phyloP scores from a whole-genome alignment of 345 rosid genomes.

The Citrus inodora region DNA sequence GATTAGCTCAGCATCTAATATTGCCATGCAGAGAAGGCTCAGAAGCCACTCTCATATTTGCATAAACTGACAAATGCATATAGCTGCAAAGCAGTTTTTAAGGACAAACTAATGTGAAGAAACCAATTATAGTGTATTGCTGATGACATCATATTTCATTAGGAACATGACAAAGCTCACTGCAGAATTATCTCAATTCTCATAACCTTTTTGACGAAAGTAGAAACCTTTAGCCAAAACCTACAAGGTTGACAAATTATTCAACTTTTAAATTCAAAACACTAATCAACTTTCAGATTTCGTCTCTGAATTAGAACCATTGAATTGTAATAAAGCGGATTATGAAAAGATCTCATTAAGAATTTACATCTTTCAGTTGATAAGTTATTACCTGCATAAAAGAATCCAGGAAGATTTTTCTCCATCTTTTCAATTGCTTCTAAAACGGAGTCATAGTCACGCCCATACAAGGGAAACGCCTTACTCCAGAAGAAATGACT shows the following conservation, averaged over 20 bases:
- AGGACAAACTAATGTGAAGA: not conserved
- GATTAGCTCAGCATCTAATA: not conserved
- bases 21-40: not conserved
- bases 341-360: not conserved
- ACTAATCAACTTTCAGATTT: not conserved
- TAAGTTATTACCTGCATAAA: slow-evolving; percentile 75
- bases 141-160: not conserved
- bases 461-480: slow-evolving; percentile 80
- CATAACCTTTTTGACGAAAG: not conserved
- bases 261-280: not conserved
- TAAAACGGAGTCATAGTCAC: slow-evolving; percentile 56
- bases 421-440: slow-evolving; percentile 79
- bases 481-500: slow-evolving; percentile 91
- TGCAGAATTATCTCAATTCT: not conserved
- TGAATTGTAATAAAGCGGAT: not conserved
- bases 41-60: not conserved
- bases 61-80: not conserved
- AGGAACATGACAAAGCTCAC: not conserved
- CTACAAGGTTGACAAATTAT: not conserved
- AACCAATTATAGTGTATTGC: not conserved
- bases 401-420: slow-evolving; percentile 83
- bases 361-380: not conserved
- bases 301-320: not conserved
- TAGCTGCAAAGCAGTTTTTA: not conserved
- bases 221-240: not conserved